Percentiles rank a stretch among this genome's conserved stretches.
These are phyloP conservation scores for Massariosphaeria phaeospora DNA, from an alignment of 495 filamentous ascomycete species.

Conservation along the genomic window DNA sequence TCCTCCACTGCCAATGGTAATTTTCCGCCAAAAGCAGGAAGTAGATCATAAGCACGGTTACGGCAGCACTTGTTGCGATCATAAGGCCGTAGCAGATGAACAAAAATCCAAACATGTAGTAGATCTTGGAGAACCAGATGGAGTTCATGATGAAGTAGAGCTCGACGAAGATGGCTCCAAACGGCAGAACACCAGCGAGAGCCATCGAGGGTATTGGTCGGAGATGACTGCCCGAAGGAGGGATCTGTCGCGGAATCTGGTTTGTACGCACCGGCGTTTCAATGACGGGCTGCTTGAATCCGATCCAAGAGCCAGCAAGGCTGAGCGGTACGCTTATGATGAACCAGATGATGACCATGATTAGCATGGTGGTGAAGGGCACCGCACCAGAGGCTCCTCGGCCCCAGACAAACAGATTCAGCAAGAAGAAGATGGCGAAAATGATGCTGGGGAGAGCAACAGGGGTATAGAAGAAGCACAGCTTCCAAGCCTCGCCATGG, in stretches of 20 bases:
- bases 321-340: conserved; percentile 88
- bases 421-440: conserved; percentile 83
- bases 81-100: conserved; percentile 97
- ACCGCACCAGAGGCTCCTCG: conserved; percentile 87
- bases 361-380: conserved; percentile 93
- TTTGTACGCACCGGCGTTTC: conserved; percentile 87
- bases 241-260: conserved; percentile 96
- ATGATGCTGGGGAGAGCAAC: conserved; percentile 80
- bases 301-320: conserved; percentile 86
- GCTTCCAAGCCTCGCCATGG: conserved; percentile 87
- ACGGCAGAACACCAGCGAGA: conserved; percentile 84
- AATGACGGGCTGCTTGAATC: conserved; percentile 65
- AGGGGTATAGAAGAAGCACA: conserved; percentile 84
- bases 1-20: conserved; percentile 98
- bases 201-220: conserved; percentile 81
- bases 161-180: conserved; percentile 94
- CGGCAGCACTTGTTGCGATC: conserved; percentile 90
- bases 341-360: conserved; percentile 92
- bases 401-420: conserved; percentile 94
- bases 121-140: conserved; percentile 95
- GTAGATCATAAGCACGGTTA: conserved; percentile 88
- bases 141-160: conserved; percentile 98
- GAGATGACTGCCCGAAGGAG: conserved; percentile 72
- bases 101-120: conserved; percentile 99
- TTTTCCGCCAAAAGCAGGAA: conserved; percentile 93